Conservation (phyloP, 305 asterid genomes). For the Fraxinus paxiana region DNA sequence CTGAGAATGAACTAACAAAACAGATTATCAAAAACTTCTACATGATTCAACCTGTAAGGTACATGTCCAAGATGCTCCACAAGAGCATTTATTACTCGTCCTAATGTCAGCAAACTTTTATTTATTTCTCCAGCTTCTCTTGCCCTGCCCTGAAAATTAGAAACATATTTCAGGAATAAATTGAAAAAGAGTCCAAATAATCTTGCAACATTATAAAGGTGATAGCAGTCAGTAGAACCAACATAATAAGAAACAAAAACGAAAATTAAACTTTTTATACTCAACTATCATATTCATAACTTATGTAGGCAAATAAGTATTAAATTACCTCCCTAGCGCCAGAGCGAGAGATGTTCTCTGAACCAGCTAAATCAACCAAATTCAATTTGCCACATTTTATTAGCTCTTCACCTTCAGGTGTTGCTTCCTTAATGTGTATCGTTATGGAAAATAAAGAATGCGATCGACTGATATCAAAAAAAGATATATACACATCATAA, state of each 20-base stretch:
- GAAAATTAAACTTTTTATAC: not conserved
- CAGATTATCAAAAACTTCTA: not conserved
- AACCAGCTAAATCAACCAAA: slow-evolving; percentile 95
- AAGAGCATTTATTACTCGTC: slow-evolving; percentile 81
- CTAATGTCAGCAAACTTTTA: slow-evolving; percentile 86
- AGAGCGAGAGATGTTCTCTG: slow-evolving; percentile 91
- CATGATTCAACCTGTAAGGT: slow-evolving; percentile 61
- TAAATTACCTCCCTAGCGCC: slow-evolving; percentile 90
- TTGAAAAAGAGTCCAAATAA: not conserved
- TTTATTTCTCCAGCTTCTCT: slow-evolving; percentile 96
- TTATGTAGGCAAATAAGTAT: not conserved
- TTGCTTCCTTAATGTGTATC: slow-evolving; percentile 93
- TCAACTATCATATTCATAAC: not conserved
- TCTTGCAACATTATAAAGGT: not conserved
- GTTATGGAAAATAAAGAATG: slow-evolving; percentile 94
- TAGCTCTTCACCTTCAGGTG: slow-evolving; percentile 98
- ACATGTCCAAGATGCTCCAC: slow-evolving; percentile 89
- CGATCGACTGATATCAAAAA: slow-evolving; percentile 65
- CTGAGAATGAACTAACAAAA: slow-evolving; percentile 3
- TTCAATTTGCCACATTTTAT: slow-evolving; percentile 95
- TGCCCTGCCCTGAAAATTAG: slow-evolving; percentile 63
- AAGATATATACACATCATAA: not conserved
- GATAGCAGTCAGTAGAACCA: not conserved
- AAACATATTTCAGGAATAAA: not conserved
- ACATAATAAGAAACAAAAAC: not conserved